Evolutionary conservation across 2,329 filamentous ascomycete genomes (phyloP).

Genomic region (Tolypocladium guangdongense): DNA sequence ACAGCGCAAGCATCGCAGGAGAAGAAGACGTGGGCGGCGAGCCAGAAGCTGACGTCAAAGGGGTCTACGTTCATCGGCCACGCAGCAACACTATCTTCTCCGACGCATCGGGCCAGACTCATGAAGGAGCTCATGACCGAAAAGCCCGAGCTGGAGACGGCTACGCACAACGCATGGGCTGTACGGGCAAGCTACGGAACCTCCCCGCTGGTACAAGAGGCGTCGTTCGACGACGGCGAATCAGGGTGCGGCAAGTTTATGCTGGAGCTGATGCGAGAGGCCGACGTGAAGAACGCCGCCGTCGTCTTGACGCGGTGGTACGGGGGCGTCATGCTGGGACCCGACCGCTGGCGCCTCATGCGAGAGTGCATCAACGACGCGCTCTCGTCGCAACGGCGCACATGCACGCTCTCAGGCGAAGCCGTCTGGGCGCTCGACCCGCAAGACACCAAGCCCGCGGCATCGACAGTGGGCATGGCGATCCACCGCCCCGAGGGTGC

Average conservation of each 20-base stretch:
- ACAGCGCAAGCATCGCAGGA: conserved; percentile 9
- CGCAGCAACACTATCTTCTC: conserved; percentile 24
- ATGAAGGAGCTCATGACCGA: conserved; percentile 36
- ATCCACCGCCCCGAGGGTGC: conserved; percentile 67
- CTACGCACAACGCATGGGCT: conserved; percentile 49
- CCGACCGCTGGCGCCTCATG: conserved; percentile 54
- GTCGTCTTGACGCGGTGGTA: conserved; percentile 53
- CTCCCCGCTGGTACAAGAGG: conserved; percentile 33
- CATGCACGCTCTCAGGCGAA: conserved; percentile 31
- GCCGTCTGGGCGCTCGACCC: conserved; percentile 51
- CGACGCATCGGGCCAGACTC: conserved; percentile 29
- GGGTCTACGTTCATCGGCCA: conserved; percentile 48
- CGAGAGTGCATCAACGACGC: conserved; percentile 43
- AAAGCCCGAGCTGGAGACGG: conserved; percentile 39
- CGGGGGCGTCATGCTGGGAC: conserved; percentile 49
- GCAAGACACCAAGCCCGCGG: conserved; percentile 34
- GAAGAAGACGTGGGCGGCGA: conserved; percentile 36
- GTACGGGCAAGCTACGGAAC: conserved; percentile 23
- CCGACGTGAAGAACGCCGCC: conserved; percentile 37
- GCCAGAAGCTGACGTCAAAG: conserved; percentile 38
- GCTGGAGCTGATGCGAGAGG: conserved; percentile 40
- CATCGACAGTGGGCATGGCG: conserved; percentile 44
- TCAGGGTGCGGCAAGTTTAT: conserved; percentile 46
- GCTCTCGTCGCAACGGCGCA: conserved; percentile 34
- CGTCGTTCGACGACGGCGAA: conserved; percentile 51